These are phyloP conservation scores for Candida insectalens DNA, from an alignment of 805 yeast species.

Conservation along the genomic window DNA sequence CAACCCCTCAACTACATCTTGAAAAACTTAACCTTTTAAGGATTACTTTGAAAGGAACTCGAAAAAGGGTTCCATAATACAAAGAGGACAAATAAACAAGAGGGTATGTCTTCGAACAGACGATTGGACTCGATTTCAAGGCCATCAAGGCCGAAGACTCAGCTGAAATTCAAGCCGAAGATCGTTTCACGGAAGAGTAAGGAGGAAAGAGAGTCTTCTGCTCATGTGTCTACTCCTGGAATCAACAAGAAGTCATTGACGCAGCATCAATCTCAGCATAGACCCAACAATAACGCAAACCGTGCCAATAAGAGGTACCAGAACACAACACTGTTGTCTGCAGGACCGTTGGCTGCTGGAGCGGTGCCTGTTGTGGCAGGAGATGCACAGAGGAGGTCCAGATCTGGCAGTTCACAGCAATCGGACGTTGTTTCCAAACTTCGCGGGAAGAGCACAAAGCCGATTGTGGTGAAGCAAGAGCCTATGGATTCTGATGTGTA, in stretches of 20 bases:
- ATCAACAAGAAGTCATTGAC: conserved; percentile 25
- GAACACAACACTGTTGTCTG: conserved; percentile 54
- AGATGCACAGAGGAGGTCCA: conserved; percentile 11
- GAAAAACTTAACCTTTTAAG: too few relatives aligned
- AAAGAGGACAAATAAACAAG: background rate
- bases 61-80: background rate
- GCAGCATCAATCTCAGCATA: conserved; percentile 4
- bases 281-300: background rate
- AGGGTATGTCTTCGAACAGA: conserved; percentile 9
- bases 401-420: conserved; percentile 3
- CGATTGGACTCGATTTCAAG: conserved; percentile 31
- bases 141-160: conserved; percentile 15
- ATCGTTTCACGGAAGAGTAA: conserved; percentile 75
- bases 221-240: conserved; percentile 33
- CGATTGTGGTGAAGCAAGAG: too few relatives aligned
- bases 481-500: conserved; percentile 2
- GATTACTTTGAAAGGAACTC: conserved; percentile 1
- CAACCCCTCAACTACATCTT: background rate
- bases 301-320: conserved; percentile 22
- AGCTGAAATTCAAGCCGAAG: conserved; percentile 77
- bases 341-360: conserved; percentile 70
- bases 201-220: conserved; percentile 69
- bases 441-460: too few relatives aligned
- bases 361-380: conserved; percentile 34
- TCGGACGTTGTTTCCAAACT: conserved; percentile 1